Evolutionary conservation across 2,329 filamentous ascomycete species (phyloP).

Genomic region (Trichophaea hybrida): DNA sequence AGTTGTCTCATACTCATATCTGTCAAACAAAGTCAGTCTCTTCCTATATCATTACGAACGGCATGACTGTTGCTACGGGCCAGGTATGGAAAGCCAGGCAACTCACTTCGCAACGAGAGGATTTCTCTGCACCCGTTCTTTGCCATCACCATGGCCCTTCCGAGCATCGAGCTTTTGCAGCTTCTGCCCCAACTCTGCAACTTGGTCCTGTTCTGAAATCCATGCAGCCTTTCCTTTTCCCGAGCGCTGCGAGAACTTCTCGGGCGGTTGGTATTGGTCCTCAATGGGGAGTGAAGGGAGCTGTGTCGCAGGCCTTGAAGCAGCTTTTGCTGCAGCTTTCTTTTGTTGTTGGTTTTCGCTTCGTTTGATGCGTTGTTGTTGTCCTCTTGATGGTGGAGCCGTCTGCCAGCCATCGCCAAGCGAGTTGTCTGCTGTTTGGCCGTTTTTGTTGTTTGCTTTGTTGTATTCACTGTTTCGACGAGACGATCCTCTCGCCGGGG

Average conservation of each 20-base stretch:
- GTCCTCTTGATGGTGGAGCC: no score
- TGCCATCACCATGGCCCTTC: neutral
- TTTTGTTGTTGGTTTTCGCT: no score
- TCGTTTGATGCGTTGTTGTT: no score
- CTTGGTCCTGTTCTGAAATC: neutral
- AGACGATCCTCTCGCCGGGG: no score
- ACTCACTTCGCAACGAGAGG: neutral
- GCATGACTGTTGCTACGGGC: neutral
- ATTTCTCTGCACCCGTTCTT: neutral
- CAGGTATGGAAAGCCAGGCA: neutral
- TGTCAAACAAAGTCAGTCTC: neutral
- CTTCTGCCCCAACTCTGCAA: neutral
- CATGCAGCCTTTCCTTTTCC: neutral
- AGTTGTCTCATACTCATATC: conserved; percentile 16
- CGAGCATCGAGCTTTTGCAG: neutral
- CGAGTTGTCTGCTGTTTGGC: no score
- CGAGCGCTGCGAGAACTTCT: neutral
- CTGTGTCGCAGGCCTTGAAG: no score
- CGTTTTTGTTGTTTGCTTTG: no score
- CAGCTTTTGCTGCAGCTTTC: no score
- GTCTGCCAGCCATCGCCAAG: no score
- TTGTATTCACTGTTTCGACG: no score
- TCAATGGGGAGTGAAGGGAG: no score
- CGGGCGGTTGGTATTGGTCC: neutral
- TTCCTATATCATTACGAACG: neutral